Base-by-base conservation (phyloP, 148 eudicot species). In the Persicaria maculosa region DNA sequence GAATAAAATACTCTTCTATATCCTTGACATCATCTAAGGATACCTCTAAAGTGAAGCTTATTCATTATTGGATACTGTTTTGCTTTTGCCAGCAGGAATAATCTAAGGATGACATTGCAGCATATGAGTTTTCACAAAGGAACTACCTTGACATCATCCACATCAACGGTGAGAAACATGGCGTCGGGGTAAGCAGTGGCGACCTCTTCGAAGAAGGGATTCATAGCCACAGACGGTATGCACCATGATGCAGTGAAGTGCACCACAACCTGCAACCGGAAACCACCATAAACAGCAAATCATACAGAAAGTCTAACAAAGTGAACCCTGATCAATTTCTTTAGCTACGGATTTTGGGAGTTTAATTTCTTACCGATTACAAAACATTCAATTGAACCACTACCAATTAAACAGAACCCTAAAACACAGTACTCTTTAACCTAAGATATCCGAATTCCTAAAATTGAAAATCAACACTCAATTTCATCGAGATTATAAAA, bases 211-310 rank as follows among this genome's bases (percentile, higher is more conserved):
- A 88, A 77, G 68, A 76, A 72, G 9, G 94, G 78, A 59, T 84
- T 82, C 97, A 92, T 92, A 54, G 83, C 89, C 22, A 91, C 83
- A 52, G 97, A 91, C 16, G 93, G 89, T n/a, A 88, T 80, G 76
- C 97, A 91, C 97, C 97, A 92, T 52, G 85, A 79, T 17, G 97
- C 97, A 45, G 88, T 86, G 76, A 92, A 92, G 76, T 89, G 97
- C 59, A 79, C 91, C 81, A 89, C 91, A 61, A 92, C 74, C 97
- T 91, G 46, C 77, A 65, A 64, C 25, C 25, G 1, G 0, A 22
- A 22, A 22, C 25, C 25, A 22, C 25, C 25, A 22, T 22, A 22
- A 22, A 22, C 25, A 22, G 25, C 25, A 22, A 22, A 22, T 22
- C 25, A 22, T 22, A 22, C 25, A 22, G 1, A 0, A 22, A 22